Evolutionary conservation across 1,284 basidiomycete genomes (phyloP).

Genomic region (Boletus semigastroideus): DNA sequence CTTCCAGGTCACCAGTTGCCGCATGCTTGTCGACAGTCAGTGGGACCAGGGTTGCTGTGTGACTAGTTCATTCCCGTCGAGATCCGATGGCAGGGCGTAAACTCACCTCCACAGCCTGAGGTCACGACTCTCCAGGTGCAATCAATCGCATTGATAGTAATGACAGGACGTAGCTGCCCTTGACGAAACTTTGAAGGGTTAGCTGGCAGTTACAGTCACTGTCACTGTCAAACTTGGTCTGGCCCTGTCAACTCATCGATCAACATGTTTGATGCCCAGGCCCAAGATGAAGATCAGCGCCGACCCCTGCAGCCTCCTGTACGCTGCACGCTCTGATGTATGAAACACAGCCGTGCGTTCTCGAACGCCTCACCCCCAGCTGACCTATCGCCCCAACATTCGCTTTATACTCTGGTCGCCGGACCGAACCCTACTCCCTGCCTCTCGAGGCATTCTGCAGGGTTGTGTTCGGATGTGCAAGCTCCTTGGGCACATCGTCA

Average conservation of each 20-base stretch:
- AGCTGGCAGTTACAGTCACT: no score
- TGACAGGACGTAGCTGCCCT: no score
- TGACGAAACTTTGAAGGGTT: no score
- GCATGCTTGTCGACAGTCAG: background rate
- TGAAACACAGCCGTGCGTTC: slow-evolving; percentile 7
- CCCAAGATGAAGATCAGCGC: slow-evolving; percentile 2
- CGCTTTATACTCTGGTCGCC: slow-evolving; percentile 10
- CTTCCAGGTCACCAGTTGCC: background rate
- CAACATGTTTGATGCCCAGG: background rate
- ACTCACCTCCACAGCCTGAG: background rate
- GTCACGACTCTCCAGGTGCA: no score
- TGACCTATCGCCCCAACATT: slow-evolving; percentile 12
- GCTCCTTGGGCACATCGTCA: slow-evolving; percentile 12
- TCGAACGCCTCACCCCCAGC: background rate
- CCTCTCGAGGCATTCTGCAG: slow-evolving; percentile 8
- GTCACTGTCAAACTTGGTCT: no score
- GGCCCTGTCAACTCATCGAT: background rate
- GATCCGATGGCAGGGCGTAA: background rate
- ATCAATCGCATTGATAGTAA: no score
- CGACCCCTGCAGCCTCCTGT: background rate
- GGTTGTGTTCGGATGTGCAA: slow-evolving; percentile 17
- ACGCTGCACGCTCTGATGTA: slow-evolving; percentile 2
- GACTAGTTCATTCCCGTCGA: slow-evolving; percentile 6
- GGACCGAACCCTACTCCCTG: background rate
- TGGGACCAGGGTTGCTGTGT: background rate